These are phyloP conservation scores for Prunus yedoensis DNA, from an alignment of 331 rosid species.

Conservation along the genomic window DNA sequence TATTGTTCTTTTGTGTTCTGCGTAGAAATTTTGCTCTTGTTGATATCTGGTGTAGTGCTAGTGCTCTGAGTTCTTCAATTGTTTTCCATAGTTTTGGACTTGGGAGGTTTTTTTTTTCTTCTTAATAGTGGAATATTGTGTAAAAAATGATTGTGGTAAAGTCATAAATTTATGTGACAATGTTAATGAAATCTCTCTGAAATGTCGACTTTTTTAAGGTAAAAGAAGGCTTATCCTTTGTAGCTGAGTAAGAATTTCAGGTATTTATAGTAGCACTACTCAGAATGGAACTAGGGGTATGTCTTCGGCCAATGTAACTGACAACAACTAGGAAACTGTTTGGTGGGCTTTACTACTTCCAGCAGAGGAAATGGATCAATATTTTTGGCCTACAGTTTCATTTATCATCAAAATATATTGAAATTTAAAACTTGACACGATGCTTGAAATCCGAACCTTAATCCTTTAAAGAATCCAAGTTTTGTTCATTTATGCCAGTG, in stretches of 20 bases:
- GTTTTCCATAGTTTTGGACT: background rate
- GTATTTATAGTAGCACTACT: background rate
- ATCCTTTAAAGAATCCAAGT: background rate
- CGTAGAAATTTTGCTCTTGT: background rate
- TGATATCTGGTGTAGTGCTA: background rate
- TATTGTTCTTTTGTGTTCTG: constrained; percentile 5
- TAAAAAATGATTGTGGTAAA: background rate
- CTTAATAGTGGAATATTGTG: background rate
- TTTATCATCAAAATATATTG: background rate
- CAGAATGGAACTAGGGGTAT: background rate
- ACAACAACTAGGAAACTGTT: background rate
- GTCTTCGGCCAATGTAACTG: background rate
- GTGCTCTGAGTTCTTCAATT: constrained; percentile 6
- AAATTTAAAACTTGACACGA: background rate
- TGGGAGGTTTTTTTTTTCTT: too few relatives aligned
- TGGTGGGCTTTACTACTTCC: background rate
- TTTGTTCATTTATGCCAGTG: background rate
- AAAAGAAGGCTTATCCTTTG: background rate
- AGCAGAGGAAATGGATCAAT: constrained; percentile 7
- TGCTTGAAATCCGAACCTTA: background rate
- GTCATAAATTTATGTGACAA: background rate
- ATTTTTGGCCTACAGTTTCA: background rate
- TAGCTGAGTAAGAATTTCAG: background rate
- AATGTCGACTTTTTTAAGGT: background rate
- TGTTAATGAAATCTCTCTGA: background rate